Evolutionary conservation across 345 rosid genomes (phyloP).

Genomic region (Hibiscus mutabilis): DNA sequence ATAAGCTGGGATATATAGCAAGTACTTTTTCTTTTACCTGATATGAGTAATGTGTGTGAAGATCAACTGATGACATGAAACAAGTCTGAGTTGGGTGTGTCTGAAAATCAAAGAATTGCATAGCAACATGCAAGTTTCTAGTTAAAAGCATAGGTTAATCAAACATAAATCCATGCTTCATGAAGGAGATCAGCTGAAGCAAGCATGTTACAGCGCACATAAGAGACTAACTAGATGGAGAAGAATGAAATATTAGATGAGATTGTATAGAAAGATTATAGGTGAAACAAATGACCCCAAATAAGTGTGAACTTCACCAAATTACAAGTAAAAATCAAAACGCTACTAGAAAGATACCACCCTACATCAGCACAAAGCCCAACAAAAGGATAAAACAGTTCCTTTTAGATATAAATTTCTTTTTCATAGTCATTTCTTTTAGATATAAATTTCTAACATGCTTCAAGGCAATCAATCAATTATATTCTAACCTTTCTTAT

Average conservation of each 20-base stretch:
- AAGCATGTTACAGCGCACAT: neutral
- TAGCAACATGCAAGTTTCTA: neutral
- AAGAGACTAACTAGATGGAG: neutral
- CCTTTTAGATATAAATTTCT: neutral
- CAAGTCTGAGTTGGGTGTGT: conserved; percentile 96
- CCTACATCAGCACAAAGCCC: neutral
- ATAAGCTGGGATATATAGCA: neutral
- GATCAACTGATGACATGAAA: conserved; percentile 98
- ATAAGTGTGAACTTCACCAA: neutral
- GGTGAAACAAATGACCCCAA: neutral
- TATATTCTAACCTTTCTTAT: neutral
- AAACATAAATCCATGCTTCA: neutral
- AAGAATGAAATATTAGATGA: neutral
- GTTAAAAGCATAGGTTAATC: neutral
- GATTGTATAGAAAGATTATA: neutral
- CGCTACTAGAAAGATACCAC: neutral
- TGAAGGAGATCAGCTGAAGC: neutral
- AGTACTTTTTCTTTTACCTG: conserved; percentile 45
- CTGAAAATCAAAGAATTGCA: conserved; percentile 42
- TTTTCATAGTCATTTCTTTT: too few relatives aligned
- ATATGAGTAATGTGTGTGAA: conserved; percentile 96
- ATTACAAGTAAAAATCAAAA: neutral
- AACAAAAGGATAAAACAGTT: neutral
- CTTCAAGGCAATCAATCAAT: neutral
- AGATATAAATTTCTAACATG: neutral